Base-by-base conservation (phyloP, 495 filamentous ascomycete species). In the Tetracladium setigerum region DNA sequence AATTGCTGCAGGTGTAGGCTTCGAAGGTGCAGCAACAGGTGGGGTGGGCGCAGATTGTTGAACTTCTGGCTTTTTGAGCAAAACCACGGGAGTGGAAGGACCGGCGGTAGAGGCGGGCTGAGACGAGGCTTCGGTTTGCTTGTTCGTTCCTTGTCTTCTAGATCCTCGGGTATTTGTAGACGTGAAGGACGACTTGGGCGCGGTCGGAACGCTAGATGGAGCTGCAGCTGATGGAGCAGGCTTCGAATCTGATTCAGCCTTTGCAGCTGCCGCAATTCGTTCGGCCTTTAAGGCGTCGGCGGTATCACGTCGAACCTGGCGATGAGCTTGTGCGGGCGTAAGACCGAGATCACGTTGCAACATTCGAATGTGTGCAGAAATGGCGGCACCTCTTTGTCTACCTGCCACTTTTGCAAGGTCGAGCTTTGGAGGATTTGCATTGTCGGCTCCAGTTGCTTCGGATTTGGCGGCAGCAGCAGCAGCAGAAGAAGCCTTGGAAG, bases 331-430 rank as follows among this genome's bases (percentile, higher is more conserved):
- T 44, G 77, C 75, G 5, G 78, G 74, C 37, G 79, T 78, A n/a
- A 97, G 73, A 14, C 91, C 92, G 14, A 95, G 70, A 63, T 97
- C 92, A 13, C 90, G 81, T 56, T 95, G 89, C 17, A 97, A 65
- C 49, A 97, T 95, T 38, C 82, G 82, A 14, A 88, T 87, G 5
- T 88, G 89, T 18, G 77, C 82, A 24, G 81, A 77, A 31, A 79
- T 83, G 36, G 49, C 52, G 52, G 78, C 86, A 8, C 84, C 86
- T 49, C 88, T 77, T 55, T 83, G 80, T 22, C 78, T 72, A 46
- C 78, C 74, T 41, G 59, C 40, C 27, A 62, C 57, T 41, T 56
- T 61, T 5, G 30, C 19, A 19, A 56, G 19, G 34, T 62, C 61
- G 30, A 55, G 49, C 35, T 53, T 55, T 5, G 52, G 56, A 16